phyloP scores from a whole-genome alignment of 2,329 filamentous ascomycete species.

The Colletotrichum lindemuthianum region DNA sequence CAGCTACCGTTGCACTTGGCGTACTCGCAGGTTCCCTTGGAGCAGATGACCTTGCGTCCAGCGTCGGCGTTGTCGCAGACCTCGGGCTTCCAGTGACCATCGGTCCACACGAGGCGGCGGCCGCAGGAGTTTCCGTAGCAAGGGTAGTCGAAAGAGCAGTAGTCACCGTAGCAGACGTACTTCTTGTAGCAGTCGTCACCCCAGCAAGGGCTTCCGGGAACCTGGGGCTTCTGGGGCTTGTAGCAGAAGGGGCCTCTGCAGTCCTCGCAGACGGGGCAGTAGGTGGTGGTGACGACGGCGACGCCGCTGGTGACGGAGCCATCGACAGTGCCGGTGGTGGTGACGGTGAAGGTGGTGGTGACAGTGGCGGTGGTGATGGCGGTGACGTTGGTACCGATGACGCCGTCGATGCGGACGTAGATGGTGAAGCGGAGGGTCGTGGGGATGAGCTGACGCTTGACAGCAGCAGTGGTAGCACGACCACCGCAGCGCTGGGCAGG shows the following conservation, averaged over 20 bases:
- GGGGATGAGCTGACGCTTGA: constrained; percentile 24
- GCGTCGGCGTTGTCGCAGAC: constrained; percentile 25
- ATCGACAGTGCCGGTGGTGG: constrained; percentile 6
- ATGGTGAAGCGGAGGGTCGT: constrained; percentile 27
- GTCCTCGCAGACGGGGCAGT: constrained; percentile 28
- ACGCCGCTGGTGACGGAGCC: constrained; percentile 11
- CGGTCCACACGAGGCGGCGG: constrained; percentile 35
- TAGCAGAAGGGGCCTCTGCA: constrained; percentile 27
- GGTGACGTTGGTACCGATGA: neutral
- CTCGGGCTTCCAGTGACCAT: constrained; percentile 31
- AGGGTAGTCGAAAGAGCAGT: constrained; percentile 45
- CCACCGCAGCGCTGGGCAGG: constrained; percentile 54
- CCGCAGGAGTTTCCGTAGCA: constrained; percentile 39
- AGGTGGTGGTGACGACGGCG: constrained; percentile 17
- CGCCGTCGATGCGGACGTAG: constrained; percentile 14
- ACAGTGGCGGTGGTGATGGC: constrained; percentile 21
- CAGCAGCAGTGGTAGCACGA: constrained; percentile 25
- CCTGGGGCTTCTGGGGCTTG: constrained; percentile 9
- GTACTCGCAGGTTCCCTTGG: constrained; percentile 16
- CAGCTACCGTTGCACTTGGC: constrained; percentile 19
- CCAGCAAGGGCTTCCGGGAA: constrained; percentile 30
- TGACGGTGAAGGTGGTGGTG: constrained; percentile 11
- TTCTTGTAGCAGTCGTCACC: constrained; percentile 40
- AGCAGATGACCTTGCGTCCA: constrained; percentile 32
- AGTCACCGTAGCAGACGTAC: constrained; percentile 48